Base-by-base conservation (phyloP, 352 stramenopile species). In the Globisporangium recalcitrans region DNA sequence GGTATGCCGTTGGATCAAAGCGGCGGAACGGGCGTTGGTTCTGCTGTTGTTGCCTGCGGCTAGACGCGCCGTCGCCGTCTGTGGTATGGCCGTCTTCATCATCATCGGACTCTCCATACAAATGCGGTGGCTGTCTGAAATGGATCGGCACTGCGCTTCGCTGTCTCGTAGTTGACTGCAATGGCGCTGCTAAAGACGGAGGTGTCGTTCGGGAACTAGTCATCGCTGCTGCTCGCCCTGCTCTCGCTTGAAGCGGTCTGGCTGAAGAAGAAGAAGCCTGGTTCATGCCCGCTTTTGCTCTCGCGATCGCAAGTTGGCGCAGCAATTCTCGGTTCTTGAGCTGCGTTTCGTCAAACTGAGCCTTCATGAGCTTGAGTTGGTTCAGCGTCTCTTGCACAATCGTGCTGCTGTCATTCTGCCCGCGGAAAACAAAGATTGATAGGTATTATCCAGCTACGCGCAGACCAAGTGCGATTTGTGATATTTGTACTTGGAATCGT, bases 1-100 rank as follows among this genome's bases (percentile, higher is more conserved):
- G 82, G 69, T 94, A 94, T 13, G 85, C 85, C 10, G 85, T 94
- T 8, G 82, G 85, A 49, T 94, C 82, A 59, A 94, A 94, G 16
- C 82, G 77, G 26, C 78, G 74, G 51, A 90, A 92, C 10, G 63
- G 40, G 21, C 67, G 69, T 13, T 70, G 67, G 14, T 13, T 10
- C 29, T 38, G 4, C 11, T 70, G 65, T 8, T 38, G 4, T 32
- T 54, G 29, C 62, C 52, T 55, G 27, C 2, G 29, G 16, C 22
- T 64, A 55, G 8, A 24, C 38, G 46, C 51, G 24, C 68, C 68
- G 8, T 80, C 70, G 14, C 47, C 24, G 47, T 53, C 47, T 6
- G 47, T 53, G 13, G 22, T 53, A 24, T 53, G 47, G 1, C 47
- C 47, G 24, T 53, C 47, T 19, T 53, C 24, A 14, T 53, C 47